Base-by-base conservation (phyloP, 495 filamentous ascomycete species). In the Neurospora sp. region DNA sequence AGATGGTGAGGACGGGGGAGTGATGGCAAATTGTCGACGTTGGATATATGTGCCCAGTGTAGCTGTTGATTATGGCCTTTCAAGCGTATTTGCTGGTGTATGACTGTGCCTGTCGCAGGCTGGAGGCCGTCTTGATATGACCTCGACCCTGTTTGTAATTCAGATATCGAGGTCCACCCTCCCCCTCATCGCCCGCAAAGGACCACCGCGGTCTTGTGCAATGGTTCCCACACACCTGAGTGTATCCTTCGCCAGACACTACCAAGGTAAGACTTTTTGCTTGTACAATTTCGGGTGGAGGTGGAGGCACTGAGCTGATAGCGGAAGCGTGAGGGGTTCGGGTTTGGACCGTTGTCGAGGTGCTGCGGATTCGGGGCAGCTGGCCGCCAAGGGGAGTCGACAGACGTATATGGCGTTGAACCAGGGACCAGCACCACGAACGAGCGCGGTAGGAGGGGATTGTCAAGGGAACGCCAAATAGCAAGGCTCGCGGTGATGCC, bases 171-270 rank as follows among this genome's bases (percentile, higher is more conserved):
- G 79, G 79, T 77, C 79, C 74, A 71, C 79, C 80, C 70, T 75
- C 81, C 80, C 80, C 81, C 74, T 73, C 81, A 80, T 81, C 79
- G 74, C 80, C 74, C 76, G 73, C 73, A 74, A 77, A 78, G 53
- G 79, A 78, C 76, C 80, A 61, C 71, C 71, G 65, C 73, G 80
- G 76, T 77, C 74, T 73, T 80, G 65, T 70, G 70, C 74, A 74
- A 73, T 65, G 71, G 22, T 44, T 73, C 70, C 70, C 75, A 65
- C 53, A 35, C 53, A 65, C 53, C 53, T 18, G 14, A 31, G 53
- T 65, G 14, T 61, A 61, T 61, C 53, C 53, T 61, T 61, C 27
- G 27, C 53, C 22, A 61, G 53, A 61, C 27, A 31, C 53, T 61
- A 61, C 27, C 53, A 61, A 35, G 27, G 27, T 16, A 61, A 61